Base-by-base conservation (phyloP, 176 grass and related monocot genomes). In the Paspalum vaginatum region DNA sequence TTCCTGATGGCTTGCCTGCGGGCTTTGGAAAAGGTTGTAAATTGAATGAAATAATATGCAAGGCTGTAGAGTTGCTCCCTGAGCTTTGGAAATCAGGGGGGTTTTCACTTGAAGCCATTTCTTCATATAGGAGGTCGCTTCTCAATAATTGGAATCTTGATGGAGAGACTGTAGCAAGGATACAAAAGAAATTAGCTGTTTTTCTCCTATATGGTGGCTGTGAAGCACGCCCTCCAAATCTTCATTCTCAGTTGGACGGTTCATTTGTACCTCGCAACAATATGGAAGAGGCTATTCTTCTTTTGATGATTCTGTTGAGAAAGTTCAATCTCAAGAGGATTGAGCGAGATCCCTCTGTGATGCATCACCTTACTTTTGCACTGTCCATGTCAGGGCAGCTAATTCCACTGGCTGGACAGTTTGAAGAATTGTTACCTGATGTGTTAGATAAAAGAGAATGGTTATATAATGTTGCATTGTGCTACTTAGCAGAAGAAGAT, bases 231-330 rank as follows among this genome's bases (percentile, higher is more conserved):
- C 87, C 91, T 76, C 97, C 88, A 75, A 92, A 93, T 77, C 87
- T 99, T 75, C 86, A 92, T 64, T 96, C 85, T 75, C 97, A 99
- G 81, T 84, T 93, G 66, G 97, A 92, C 63, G 85, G 90, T 84
- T 91, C 88, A 14, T 96, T 95, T 88, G 88, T 96, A 65, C 97
- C 97, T 70, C 86, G 45, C 56, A 99, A 99, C 52, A 99, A 96
- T 85, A 87, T 83, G 48, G 97, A 99, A 90, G 97, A 99, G 68
- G 97, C 97, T 75, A 89, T 88, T 91, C 88, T 99, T 85, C 81
- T 99, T 75, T 75, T 99, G 74, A 85, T 93, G 75, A 89, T 99
- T 93, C 86, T 99, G 14, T 72, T 93, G 88, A 91, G 90, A 61
- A 99, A 95, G 65, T 95, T 87, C 79, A 81, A 90, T 89, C 90